Evolutionary conservation across 495 filamentous ascomycete species (phyloP).

Genomic region (Bacidia rubella): DNA sequence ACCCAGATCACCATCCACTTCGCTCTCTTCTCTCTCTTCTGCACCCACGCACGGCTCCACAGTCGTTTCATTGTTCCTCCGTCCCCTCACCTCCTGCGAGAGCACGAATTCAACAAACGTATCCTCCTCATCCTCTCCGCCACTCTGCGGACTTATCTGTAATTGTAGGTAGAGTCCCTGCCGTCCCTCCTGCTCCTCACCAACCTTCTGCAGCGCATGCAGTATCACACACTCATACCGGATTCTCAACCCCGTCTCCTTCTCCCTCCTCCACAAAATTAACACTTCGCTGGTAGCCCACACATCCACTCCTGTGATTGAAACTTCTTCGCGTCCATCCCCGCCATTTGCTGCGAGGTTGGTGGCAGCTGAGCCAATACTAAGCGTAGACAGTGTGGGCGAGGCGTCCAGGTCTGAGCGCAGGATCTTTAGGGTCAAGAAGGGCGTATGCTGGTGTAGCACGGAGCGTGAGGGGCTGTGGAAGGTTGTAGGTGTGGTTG

Average conservation of each 20-base stretch:
- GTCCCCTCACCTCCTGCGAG: neutral
- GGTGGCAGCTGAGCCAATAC: slow-evolving; percentile 19
- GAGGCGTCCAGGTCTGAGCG: slow-evolving; percentile 38
- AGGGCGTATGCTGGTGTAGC: slow-evolving; percentile 50
- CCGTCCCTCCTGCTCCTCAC: slow-evolving; percentile 18
- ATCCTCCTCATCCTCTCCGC: slow-evolving; percentile 29
- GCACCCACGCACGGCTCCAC: no score
- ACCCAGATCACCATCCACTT: slow-evolving; percentile 21
- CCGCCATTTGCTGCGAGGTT: slow-evolving; percentile 19
- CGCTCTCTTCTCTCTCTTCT: neutral
- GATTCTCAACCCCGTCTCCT: neutral
- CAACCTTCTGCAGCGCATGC: slow-evolving; percentile 37
- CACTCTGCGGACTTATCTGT: slow-evolving; percentile 4
- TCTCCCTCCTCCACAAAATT: neutral
- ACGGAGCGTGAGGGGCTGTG: slow-evolving; percentile 64
- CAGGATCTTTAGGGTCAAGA: slow-evolving; percentile 15
- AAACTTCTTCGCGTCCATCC: slow-evolving; percentile 31
- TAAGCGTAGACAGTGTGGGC: slow-evolving; percentile 19
- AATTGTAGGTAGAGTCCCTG: slow-evolving; percentile 24
- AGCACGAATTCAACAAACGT: slow-evolving; percentile 35
- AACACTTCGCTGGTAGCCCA: slow-evolving; percentile 43
- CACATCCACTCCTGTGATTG: slow-evolving; percentile 44
- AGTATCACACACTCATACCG: slow-evolving; percentile 24
- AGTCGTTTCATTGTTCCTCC: neutral
- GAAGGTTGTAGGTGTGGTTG: slow-evolving; percentile 74